Evolutionary conservation across 495 filamentous ascomycete genomes (phyloP).

Genomic region (Hypoxylon intermedium): DNA sequence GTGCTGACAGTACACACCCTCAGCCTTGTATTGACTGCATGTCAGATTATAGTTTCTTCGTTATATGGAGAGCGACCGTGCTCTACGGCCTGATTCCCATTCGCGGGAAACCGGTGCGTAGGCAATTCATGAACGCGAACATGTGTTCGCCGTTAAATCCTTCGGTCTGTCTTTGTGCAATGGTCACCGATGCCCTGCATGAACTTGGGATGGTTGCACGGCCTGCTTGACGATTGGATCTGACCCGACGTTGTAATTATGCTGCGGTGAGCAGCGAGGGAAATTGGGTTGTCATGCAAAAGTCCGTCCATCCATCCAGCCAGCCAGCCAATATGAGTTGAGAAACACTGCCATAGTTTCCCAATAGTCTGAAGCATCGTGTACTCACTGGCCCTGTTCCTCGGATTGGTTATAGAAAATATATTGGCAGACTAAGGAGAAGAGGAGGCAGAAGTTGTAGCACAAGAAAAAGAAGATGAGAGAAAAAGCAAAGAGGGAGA

Average conservation of each 20-base stretch:
- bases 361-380: constrained; percentile 28
- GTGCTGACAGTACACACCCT: constrained; percentile 32
- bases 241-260: not conserved
- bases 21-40: constrained; percentile 38
- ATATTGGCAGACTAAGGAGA: no score
- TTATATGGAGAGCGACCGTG: constrained; percentile 17
- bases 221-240: not conserved
- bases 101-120: constrained; percentile 23
- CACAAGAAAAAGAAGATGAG: no score
- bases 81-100: constrained; percentile 15
- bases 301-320: no score
- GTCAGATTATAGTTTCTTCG: constrained; percentile 33
- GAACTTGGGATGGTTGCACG: constrained; percentile 22
- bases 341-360: constrained; percentile 24
- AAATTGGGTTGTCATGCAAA: constrained; percentile 27
- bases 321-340: no score
- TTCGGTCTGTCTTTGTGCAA: constrained; percentile 32
- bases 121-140: constrained; percentile 29
- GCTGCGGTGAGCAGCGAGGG: constrained; percentile 11
- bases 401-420: no score
- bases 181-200: constrained; percentile 39
- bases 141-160: constrained; percentile 32
- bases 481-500: constrained; percentile 1
- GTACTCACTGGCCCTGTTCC: not conserved
- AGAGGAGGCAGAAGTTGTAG: no score